Evolutionary conservation across 495 filamentous ascomycete species (phyloP), one percentile per base, ranked within the genome.

Genomic region (Immersiella caudata): DNA sequence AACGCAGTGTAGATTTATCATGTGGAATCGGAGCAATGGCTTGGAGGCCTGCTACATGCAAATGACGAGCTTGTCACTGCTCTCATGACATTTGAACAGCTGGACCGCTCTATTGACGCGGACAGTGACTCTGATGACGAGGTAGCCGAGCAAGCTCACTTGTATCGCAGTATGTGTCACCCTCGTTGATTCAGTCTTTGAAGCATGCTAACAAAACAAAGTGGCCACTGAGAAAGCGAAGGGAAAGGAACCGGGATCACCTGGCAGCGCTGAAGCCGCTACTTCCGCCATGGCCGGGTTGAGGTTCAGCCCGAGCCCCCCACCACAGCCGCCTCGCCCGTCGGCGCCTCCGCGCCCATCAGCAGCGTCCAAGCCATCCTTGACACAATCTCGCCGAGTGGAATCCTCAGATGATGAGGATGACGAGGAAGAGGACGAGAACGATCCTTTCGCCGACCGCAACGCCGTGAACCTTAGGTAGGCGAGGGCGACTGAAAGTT

Each of bases 71-170:
- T 99, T 20, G 90, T 97, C 54, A 89, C 87, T n/a, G 94, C 94
- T 1, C 82, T 99, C 64, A 96, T 95, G 87, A 90, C 93, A 0
- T 99, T 92, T 74, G 95, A 97, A 77, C 91, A 96, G 60, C 83
- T 97, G 25, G 94, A 99, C 75, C 93, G 95, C 70, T 97, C 95
- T 67, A 90, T 97, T 66, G 94, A 97, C 67, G 93, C 96, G 58
- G 95, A 99, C 77, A 96, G 93, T 71, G 96, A 99, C 74, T 97
- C 93, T 60, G 96, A 98, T 58, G 86, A 87, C 58, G 87, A 89
- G 59, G 66, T 87, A 24, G 83, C 83, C 26, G 79, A 83, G 60
- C 85, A 86, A 68, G 82, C 83, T 3, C 84, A 86, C 62, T 74
- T 83, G 35, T 86, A 86, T 66, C 80, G 82, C 35, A 83, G 84